Conservation (phyloP, 2,329 filamentous ascomycete genomes). For the Calonectria fujianensis region DNA sequence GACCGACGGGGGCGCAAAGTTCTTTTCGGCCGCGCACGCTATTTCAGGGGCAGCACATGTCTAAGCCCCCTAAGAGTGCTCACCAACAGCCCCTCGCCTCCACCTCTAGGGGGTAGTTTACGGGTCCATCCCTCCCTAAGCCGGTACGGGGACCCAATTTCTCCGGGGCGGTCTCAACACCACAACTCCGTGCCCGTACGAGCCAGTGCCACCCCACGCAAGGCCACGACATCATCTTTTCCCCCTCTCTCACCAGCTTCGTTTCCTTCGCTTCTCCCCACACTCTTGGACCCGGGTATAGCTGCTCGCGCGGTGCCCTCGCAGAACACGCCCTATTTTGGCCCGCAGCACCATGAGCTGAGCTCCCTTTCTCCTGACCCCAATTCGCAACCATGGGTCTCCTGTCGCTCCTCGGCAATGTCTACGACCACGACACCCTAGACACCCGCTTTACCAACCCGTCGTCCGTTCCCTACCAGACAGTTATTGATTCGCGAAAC, state of each 20-base stretch:
- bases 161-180: conserved; percentile 45
- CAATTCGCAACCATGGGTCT: conserved; percentile 62
- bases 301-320: conserved; percentile 4
- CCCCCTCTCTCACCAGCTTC: conserved; percentile 28
- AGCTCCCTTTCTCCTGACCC: conserved; percentile 45
- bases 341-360: conserved; percentile 49
- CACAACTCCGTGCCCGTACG: conserved; percentile 36
- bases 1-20: conserved; percentile 39
- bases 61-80: conserved; percentile 31
- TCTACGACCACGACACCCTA: conserved; percentile 80
- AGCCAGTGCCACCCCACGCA: conserved; percentile 42
- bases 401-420: conserved; percentile 66
- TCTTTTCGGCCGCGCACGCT: conserved; percentile 8
- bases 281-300: neutral
- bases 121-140: conserved; percentile 30
- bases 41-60: conserved; percentile 47
- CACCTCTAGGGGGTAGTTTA: neutral
- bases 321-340: neutral
- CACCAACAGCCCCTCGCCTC: conserved; percentile 37
- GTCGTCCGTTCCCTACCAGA: conserved; percentile 79
- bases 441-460: conserved; percentile 80
- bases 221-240: conserved; percentile 52
- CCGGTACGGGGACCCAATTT: conserved; percentile 50
- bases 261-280: conserved; percentile 7
- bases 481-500: conserved; percentile 70